phyloP scores from a whole-genome alignment of 306 rosid genomes.

The Dryas alaskensis region DNA sequence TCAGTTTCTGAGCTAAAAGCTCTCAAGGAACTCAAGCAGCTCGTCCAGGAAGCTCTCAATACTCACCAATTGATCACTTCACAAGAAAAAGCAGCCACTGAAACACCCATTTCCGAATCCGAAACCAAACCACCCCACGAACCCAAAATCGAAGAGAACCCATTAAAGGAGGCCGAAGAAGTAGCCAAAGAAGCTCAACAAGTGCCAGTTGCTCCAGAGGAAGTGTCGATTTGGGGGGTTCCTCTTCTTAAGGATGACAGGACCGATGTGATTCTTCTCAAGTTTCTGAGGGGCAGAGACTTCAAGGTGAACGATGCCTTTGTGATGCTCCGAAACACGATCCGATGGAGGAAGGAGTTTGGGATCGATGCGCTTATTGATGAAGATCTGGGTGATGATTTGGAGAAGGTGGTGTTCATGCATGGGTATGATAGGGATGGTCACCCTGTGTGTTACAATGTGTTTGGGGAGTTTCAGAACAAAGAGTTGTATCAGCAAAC shows the following conservation, averaged over 20 bases:
- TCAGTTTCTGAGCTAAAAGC: slow-evolving; percentile 50
- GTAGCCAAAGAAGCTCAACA: slow-evolving; percentile 29
- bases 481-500: slow-evolving; percentile 66
- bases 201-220: slow-evolving; percentile 17
- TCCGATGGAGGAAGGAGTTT: slow-evolving; percentile 70
- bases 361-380: slow-evolving; percentile 58
- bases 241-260: slow-evolving; percentile 73
- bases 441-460: slow-evolving; percentile 85
- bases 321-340: slow-evolving; percentile 60
- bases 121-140: slow-evolving; percentile 6
- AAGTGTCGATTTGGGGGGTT: slow-evolving; percentile 74
- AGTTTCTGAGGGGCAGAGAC: slow-evolving; percentile 84
- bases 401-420: slow-evolving; percentile 85
- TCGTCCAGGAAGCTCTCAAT: slow-evolving; percentile 38
- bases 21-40: slow-evolving; percentile 47
- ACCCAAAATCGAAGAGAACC: slow-evolving; percentile 30
- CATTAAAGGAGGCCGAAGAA: slow-evolving; percentile 32
- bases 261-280: slow-evolving; percentile 72
- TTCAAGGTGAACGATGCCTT: slow-evolving; percentile 66
- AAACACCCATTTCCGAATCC: slow-evolving; percentile 19
- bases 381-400: slow-evolving; percentile 73
- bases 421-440: slow-evolving; percentile 64
- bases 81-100: slow-evolving; percentile 9
- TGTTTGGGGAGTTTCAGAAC: slow-evolving; percentile 91
- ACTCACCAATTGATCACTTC: slow-evolving; percentile 22